These are phyloP conservation scores for Kwoniella dejecticola DNA, from an alignment of 768 basidiomycete species.

Conservation along the genomic window DNA sequence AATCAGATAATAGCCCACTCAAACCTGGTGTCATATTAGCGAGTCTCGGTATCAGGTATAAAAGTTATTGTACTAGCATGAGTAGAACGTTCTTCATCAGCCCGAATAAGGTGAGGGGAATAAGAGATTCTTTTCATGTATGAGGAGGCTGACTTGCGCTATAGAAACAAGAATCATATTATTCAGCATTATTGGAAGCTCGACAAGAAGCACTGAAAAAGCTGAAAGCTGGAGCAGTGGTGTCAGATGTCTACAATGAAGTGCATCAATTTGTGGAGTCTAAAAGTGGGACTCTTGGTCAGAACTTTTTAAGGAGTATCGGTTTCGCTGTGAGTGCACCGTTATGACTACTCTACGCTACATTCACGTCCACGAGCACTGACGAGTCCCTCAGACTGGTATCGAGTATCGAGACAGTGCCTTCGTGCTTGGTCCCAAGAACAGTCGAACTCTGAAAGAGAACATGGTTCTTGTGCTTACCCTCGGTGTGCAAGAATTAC, in stretches of 20 bases:
- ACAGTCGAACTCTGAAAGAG: slow-evolving; percentile 66
- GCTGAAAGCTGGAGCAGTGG: slow-evolving; percentile 75
- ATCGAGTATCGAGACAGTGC: slow-evolving; percentile 90
- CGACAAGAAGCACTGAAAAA: slow-evolving; percentile 73
- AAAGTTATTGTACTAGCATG: slow-evolving; percentile 87
- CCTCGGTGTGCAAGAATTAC: slow-evolving; percentile 80
- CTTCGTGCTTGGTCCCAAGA: slow-evolving; percentile 81
- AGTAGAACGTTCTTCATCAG: slow-evolving; percentile 94
- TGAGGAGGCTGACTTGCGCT: slow-evolving; percentile 9
- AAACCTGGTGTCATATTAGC: slow-evolving; percentile 83
- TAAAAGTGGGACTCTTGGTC: slow-evolving; percentile 79
- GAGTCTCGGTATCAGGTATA: slow-evolving; percentile 86
- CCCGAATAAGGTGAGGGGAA: slow-evolving; percentile 69
- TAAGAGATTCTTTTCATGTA: not conserved
- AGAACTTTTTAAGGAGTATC: slow-evolving; percentile 80
- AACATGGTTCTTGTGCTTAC: slow-evolving; percentile 85
- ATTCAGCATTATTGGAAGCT: slow-evolving; percentile 72
- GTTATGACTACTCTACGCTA: not conserved
- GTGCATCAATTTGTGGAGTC: slow-evolving; percentile 70
- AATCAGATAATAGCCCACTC: slow-evolving; percentile 79
- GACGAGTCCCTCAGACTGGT: slow-evolving; percentile 69
- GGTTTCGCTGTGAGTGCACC: slow-evolving; percentile 75
- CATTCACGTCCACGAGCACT: not conserved
- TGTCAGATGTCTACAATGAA: slow-evolving; percentile 79
- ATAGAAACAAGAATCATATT: slow-evolving; percentile 92